phyloP scores from a whole-genome alignment of 2,329 filamentous ascomycete species.

The Ophiocordyceps camponoti-floridani region DNA sequence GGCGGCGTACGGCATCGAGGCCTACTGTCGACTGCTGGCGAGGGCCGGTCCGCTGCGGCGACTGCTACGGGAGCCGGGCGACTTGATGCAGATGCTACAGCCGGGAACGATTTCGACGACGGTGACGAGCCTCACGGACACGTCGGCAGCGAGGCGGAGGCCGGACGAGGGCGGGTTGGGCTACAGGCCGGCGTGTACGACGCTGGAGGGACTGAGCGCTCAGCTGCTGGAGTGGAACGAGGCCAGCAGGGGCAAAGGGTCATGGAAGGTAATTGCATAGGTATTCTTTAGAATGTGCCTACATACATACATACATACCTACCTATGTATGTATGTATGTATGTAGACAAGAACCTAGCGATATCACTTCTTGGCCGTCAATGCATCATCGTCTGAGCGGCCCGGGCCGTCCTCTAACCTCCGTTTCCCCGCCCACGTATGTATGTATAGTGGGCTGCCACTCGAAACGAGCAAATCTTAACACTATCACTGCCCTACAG shows the following conservation, averaged over 20 bases:
- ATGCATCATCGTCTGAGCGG: no score
- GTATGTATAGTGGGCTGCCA: no score
- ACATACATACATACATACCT: neutral
- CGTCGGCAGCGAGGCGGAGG: constrained; percentile 16
- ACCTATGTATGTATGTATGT: neutral
- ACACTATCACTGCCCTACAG: no score
- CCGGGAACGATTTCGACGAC: constrained; percentile 18
- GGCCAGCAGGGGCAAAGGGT: neutral
- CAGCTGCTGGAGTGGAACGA: constrained; percentile 22
- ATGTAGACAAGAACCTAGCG: neutral
- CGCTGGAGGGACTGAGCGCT: constrained; percentile 22
- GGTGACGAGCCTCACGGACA: constrained; percentile 18
- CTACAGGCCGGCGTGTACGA: constrained; percentile 17
- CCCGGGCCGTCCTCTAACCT: no score
- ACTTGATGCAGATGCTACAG: constrained; percentile 19
- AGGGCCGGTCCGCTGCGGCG: constrained; percentile 7
- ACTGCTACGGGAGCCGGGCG: constrained; percentile 13
- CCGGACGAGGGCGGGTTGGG: constrained; percentile 23
- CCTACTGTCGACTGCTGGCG: constrained; percentile 5
- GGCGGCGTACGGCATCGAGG: constrained; percentile 13
- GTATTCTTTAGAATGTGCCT: neutral
- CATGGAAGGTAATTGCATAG: neutral
- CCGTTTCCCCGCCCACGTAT: no score
- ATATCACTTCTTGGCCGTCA: no score
- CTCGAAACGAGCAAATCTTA: no score